phyloP scores from a whole-genome alignment of 2,329 filamentous ascomycete genomes.

The Neurospora sp. region DNA sequence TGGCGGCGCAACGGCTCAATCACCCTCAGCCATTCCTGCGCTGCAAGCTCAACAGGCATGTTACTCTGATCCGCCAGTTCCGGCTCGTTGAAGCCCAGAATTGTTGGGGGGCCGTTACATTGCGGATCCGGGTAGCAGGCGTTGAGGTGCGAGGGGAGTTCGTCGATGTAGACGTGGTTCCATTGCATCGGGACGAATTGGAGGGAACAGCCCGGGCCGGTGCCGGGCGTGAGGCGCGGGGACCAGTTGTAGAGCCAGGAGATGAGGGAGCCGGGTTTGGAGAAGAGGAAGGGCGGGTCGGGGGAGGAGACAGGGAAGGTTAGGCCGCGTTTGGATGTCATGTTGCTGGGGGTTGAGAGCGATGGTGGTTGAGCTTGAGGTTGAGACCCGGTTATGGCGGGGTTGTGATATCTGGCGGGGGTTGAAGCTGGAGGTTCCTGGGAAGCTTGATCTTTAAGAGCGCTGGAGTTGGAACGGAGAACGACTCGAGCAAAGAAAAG shows the following conservation, averaged over 20 bases:
- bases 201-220: constrained; percentile 6
- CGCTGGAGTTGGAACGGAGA: too few species aligned
- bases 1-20: constrained; percentile 12
- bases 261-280: constrained; percentile 16
- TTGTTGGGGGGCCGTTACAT: background rate
- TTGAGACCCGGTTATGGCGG: too few species aligned
- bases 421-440: too few species aligned
- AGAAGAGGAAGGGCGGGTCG: constrained; percentile 21
- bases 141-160: constrained; percentile 5
- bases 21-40: constrained; percentile 13
- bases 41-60: constrained; percentile 14
- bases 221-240: constrained; percentile 11
- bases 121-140: background rate
- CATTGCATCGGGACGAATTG: constrained; percentile 18
- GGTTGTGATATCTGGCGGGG: too few species aligned
- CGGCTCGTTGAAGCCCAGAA: constrained; percentile 18
- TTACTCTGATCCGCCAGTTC: constrained; percentile 15
- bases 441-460: too few species aligned
- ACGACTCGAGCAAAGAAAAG: too few species aligned
- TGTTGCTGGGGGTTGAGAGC: background rate
- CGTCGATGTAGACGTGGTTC: constrained; percentile 17
- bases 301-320: constrained; percentile 14
- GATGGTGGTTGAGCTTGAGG: too few species aligned
- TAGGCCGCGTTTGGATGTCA: constrained; percentile 14
- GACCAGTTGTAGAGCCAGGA: constrained; percentile 20